Evolutionary conservation across 148 eudicot genomes (phyloP).

Genomic region (Heliamphora exappendiculata): DNA sequence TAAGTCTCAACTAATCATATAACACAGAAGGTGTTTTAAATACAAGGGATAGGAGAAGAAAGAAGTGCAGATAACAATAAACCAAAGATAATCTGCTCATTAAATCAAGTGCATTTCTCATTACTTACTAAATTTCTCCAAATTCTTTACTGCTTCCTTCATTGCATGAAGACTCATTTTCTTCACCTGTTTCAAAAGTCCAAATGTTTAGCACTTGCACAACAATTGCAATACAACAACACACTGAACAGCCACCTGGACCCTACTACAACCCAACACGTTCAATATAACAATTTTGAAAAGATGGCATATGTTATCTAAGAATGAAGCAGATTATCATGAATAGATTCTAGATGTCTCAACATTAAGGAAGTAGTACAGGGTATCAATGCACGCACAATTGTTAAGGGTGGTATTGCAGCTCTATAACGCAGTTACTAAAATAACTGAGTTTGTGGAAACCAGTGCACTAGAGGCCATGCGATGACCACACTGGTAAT

Average conservation of each 20-base stretch:
- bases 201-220: slow-evolving; percentile 1
- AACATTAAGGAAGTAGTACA: not conserved
- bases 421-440: not conserved
- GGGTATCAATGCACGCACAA: not conserved
- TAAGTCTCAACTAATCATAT: not conserved
- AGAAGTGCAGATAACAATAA: not conserved
- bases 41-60: not conserved
- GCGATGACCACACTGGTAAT: not conserved
- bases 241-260: not conserved
- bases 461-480: not conserved
- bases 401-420: not conserved
- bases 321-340: not conserved
- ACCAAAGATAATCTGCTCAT: not conserved
- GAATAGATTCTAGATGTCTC: not conserved
- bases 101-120: not conserved
- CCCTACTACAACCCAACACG: not conserved
- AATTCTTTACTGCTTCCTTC: slow-evolving; percentile 13
- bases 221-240: not conserved
- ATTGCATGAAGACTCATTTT: slow-evolving; percentile 29
- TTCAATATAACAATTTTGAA: not conserved
- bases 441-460: not conserved
- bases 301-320: not conserved
- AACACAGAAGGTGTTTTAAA: not conserved
- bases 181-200: slow-evolving; percentile 25
- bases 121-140: slow-evolving; percentile 17